Base-by-base conservation (phyloP, 2,329 filamentous ascomycete genomes). In the Verticillium dahliae region DNA sequence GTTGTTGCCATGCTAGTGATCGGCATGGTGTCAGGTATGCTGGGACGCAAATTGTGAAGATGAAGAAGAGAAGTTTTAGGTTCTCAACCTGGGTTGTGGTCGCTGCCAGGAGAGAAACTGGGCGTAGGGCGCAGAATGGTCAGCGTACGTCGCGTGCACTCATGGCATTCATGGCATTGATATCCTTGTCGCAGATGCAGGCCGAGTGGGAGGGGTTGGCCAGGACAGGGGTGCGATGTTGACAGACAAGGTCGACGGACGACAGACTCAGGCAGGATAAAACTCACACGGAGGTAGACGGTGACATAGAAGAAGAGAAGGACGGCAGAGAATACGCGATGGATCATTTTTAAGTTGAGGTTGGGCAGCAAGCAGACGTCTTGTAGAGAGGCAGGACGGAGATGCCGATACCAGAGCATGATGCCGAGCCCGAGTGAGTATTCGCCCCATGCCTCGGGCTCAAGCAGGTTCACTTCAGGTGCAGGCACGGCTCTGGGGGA, bases 271-370 rank as follows among this genome's bases (percentile, higher is more conserved):
- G 39, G 39, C 6, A 18, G 35, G 4, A 37, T 9, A 2, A 27
- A 59, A 65, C 62, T 64, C 27, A 65, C 62, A n/a, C 45, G 58
- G n/a, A 58, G 60, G 33, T 58, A 58, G 58, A 64, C 22, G 39
- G 39, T 56, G 50, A 57, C 35, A 58, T 62, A 58, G 54, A 64
- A 39, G 41, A 60, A 33, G 33, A 65, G 59, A 7, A 58, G 41
- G 10, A 45, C 39, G 34, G 22, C 35, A 35, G 60, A 62, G 14
- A 59, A 15, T 41, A 60, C 11, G 58, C 41, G 38, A 27, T 52
- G 1, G 56, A 27, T 52, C 56, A 18, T 59, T 59, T 31, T 33
- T 14, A 15, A 15, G 39, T 45, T 18, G 39, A 31, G 4, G 27
- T 4, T 31, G 27, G 27, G 27, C 27, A 31, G 2, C 27, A 31